A percentile compares a stretch with the other conserved stretches of the same genome.
phyloP scores from a whole-genome alignment of 2,329 filamentous ascomycete genomes.

The Fusarium poae region DNA sequence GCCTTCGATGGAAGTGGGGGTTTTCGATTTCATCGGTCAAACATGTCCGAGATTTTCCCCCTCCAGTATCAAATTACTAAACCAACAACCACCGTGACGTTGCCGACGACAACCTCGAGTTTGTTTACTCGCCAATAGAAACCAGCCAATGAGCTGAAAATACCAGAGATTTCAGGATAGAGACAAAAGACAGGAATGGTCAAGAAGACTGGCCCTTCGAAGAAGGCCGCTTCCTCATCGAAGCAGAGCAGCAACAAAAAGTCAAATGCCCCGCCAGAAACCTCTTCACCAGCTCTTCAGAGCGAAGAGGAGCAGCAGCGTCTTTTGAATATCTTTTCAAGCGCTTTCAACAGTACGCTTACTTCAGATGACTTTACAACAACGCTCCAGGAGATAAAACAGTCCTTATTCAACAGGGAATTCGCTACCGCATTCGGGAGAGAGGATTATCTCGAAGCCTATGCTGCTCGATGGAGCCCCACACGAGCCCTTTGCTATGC shows the following conservation, averaged over 20 bases:
- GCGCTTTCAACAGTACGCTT: conserved; percentile 69
- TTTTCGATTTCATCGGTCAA: conserved; percentile 25
- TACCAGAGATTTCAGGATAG: conserved; percentile 7
- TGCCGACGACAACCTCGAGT: conserved; percentile 13
- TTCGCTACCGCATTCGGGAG: conserved; percentile 83
- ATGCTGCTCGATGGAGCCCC: conserved; percentile 92
- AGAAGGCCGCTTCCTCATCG: conserved; percentile 37
- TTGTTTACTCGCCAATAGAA: conserved; percentile 3
- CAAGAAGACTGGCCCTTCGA: conserved; percentile 44
- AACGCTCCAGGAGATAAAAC: conserved; percentile 84
- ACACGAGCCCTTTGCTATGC: conserved; percentile 85
- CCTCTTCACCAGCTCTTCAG: conserved; percentile 35
- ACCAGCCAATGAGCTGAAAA: conserved; percentile 14
- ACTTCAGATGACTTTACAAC: conserved; percentile 61
- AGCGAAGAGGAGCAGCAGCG: conserved; percentile 67
- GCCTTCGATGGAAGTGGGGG: conserved; percentile 28
- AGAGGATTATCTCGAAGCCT: conserved; percentile 79
- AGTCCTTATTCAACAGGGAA: conserved; percentile 86
- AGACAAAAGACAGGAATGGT: conserved; percentile 41
- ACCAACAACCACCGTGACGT: conserved; percentile 8
- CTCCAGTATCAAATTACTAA: conserved; percentile 13
- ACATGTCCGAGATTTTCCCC: conserved; percentile 25
- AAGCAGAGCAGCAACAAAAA: conserved; percentile 42
- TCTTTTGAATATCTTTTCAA: conserved; percentile 79
- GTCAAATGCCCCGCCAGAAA: conserved; percentile 25